Base-by-base conservation (phyloP, 78 protist genomes). In the Dictyostelium capitatum region DNA sequence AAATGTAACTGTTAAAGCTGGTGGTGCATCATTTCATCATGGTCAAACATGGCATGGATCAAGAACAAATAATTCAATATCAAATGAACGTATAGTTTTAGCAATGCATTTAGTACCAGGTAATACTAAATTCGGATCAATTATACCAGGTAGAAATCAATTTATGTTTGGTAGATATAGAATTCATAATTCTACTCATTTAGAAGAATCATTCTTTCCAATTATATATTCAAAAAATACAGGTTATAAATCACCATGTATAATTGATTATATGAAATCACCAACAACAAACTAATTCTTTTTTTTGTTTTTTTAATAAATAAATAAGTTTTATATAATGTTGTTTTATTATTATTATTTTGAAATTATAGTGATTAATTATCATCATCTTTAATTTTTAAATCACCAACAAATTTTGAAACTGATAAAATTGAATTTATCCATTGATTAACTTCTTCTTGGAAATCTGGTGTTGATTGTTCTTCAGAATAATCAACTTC, bases 101-200 rank as follows among this genome's bases (percentile, higher is more conserved):
- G 93, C 93, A 15, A 74, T 87, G 32, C 93, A 87, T 62, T 87
- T 59, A 1, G 46, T 79, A 9, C 84, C 93, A 30, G 17, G 74
- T 17, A 79, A 87, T 6, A 20, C 69, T 28, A 54, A 62, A 65
- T 87, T 87, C 30, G 48, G 41, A 17, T 25, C 17, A 14, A 20
- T 32, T 3, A 6, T 30, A 3, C n/a, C 43, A 3, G 43, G 43
- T 37, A 17, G 10, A 15, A 25, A 51, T 28, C 78, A 84, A n/a
- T 77, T 56, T 15, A 77, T 67, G 28, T 87, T 75, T 65, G 93
- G 93, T 62, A 37, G 93, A 7, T 87, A 87, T 56, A 87, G 47
- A 73, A n/a, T 73, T 0, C 19, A 70, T 19, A 10, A 17, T 37
- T 70, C 78, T 6, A 70, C 25, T 37, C 30, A 28, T 30, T 41